These are phyloP conservation scores for Trichoderma koningii DNA, from an alignment of 2,329 filamentous ascomycete genomes.

Conservation along the genomic window DNA sequence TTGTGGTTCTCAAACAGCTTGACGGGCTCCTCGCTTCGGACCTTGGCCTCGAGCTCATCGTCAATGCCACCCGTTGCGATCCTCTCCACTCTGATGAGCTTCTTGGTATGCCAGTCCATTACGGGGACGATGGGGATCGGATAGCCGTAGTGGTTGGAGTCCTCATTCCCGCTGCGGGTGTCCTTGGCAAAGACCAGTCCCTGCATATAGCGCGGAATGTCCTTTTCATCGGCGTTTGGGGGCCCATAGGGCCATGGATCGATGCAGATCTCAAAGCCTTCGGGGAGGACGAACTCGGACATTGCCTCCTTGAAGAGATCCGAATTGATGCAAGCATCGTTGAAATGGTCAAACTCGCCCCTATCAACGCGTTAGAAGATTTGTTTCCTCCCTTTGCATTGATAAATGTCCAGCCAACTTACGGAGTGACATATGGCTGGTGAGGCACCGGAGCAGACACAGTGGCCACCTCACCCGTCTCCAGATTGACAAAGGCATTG, in stretches of 20 bases:
- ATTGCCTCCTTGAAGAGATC: conserved; percentile 51
- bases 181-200: conserved; percentile 54
- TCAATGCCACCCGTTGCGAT: conserved; percentile 51
- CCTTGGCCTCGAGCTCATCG: conserved; percentile 47
- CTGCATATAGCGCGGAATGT: conserved; percentile 49
- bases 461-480: conserved; percentile 36
- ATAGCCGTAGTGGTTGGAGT: conserved; percentile 65
- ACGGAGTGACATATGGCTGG: conserved; percentile 44
- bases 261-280: conserved; percentile 48
- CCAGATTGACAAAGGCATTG: conserved; percentile 45
- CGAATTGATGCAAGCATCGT: conserved; percentile 46
- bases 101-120: conserved; percentile 58
- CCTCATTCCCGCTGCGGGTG: conserved; percentile 46
- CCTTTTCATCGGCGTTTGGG: conserved; percentile 43
- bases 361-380: conserved; percentile 31
- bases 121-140: conserved; percentile 62
- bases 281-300: conserved; percentile 49
- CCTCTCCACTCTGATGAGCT: conserved; percentile 59
- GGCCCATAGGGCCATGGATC: conserved; percentile 70
- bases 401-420: conserved; percentile 20
- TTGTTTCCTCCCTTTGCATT: too few relatives aligned
- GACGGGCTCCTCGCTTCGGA: conserved; percentile 44
- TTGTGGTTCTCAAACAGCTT: conserved; percentile 49
- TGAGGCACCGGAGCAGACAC: conserved; percentile 33
- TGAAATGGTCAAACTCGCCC: conserved; percentile 45